These are phyloP conservation scores for Chlamydomonas asymmetrica DNA, from an alignment of 139 green algal species.

Conservation along the genomic window DNA sequence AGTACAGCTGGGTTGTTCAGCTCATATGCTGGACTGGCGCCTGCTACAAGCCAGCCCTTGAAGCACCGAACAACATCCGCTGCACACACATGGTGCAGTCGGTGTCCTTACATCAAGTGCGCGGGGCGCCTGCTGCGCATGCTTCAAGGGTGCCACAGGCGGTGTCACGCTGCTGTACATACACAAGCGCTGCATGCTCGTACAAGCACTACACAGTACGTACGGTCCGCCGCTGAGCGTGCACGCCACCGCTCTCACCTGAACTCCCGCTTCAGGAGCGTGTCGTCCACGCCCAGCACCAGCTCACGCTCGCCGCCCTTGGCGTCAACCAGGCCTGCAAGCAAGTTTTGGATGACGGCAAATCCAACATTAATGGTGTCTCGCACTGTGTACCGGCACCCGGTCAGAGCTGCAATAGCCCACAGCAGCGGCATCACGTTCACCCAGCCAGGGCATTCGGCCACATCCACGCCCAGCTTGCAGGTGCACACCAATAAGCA, in stretches of 20 bases:
- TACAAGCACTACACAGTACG: not conserved
- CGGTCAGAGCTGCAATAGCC: too few relatives aligned
- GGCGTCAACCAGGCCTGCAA: constrained; percentile 68
- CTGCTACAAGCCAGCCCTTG: too few relatives aligned
- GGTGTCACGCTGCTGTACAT: not conserved
- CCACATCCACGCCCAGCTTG: constrained; percentile 1
- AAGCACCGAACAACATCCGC: too few relatives aligned
- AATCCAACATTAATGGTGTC: too few relatives aligned
- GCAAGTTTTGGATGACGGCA: too few relatives aligned
- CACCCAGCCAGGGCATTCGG: too few relatives aligned
- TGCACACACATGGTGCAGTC: not conserved
- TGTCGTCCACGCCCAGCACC: constrained; percentile 80
- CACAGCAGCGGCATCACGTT: too few relatives aligned
- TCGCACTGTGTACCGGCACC: too few relatives aligned
- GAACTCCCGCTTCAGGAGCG: constrained; percentile 53
- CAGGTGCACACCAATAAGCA: too few relatives aligned
- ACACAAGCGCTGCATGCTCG: not conserved
- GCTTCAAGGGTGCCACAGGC: not conserved
- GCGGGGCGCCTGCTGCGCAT: constrained; percentile 12
- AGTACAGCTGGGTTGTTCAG: not conserved
- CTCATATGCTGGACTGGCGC: not conserved
- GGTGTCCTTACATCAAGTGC: not conserved
- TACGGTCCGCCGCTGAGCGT: not conserved
- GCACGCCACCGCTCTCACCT: not conserved
- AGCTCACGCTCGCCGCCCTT: constrained; percentile 69